phyloP scores from a whole-genome alignment of 2,329 filamentous ascomycete genomes.

The Meredithiella fracta region DNA sequence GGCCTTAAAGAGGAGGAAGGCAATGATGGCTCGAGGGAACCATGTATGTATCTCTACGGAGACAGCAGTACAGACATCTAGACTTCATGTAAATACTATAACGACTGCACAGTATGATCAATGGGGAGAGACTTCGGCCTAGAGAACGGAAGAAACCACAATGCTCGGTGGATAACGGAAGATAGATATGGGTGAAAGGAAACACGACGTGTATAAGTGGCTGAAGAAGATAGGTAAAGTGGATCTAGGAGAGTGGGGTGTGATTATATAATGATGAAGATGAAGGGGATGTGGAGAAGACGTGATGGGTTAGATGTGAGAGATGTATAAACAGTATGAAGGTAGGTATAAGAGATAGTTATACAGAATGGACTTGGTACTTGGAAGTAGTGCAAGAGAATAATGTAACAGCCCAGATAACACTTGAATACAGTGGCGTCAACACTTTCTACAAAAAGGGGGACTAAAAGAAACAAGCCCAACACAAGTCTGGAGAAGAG shows the following conservation, averaged over 20 bases:
- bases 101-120: background rate
- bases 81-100: conserved; percentile 1
- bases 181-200: background rate
- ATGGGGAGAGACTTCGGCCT: background rate
- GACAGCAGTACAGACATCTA: background rate
- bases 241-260: background rate
- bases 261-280: background rate
- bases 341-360: background rate
- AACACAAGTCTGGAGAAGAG: background rate
- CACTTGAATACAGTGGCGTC: background rate
- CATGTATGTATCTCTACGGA: background rate
- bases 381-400: background rate
- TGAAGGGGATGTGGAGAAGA: background rate
- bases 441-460: background rate
- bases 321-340: background rate
- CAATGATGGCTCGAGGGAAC: background rate
- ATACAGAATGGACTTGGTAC: background rate
- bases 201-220: background rate
- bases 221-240: background rate
- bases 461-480: background rate
- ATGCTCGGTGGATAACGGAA: background rate
- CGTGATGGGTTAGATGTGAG: background rate
- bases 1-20: background rate
- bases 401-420: background rate
- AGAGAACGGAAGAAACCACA: background rate